Evolutionary conservation across 345 rosid genomes (phyloP), one percentile per base, ranked within the genome.

Genomic region (Euphorbia lathyris): DNA sequence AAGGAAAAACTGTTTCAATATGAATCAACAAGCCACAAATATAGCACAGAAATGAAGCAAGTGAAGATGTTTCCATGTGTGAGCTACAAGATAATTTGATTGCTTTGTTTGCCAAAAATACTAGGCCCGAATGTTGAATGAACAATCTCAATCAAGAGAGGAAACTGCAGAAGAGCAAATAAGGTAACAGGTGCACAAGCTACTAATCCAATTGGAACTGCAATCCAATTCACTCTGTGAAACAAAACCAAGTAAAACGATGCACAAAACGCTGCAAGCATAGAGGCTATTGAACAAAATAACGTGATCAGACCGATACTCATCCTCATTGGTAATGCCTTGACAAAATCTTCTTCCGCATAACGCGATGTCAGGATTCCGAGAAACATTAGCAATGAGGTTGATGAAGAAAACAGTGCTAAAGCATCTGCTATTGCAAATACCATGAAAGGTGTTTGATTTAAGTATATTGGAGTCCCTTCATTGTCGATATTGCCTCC

Each of bases 331-430:
- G 76, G 76, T 11, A 73, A 47, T 16, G 60, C 62, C 4, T 5
- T 29, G 7, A 73, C 53, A 25, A 73, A 73, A 66, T 73, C 76
- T 58, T 73, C 66, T 38, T 66, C 71, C 0, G 76, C 34, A 38
- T 66, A 73, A 0, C 72, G 71, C 0, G 76, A 73, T n/a, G 76
- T 66, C 0, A 73, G 76, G 7, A 73, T 73, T 3, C 71, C 70
- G 11, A 73, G 27, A 25, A 73, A 73, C 53, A 66, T 66, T 3
- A 73, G 59, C 29, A 66, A 16, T 4, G 76, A 66, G 9, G 71
- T 59, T 4, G 63, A 34, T 1, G 76, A 66, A 32, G 76, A 47
- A 43, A 66, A 66, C 0, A 73, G 52, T 1, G 66, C 76, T 10
- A 67, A 50, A 3, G 67, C 61, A 42, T 73, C 40, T 0, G 76